A percentile compares a stretch with the other conserved stretches of the same genome.
phyloP scores from a whole-genome alignment of 1,284 basidiomycete species.

The Spongispora temasekensis region DNA sequence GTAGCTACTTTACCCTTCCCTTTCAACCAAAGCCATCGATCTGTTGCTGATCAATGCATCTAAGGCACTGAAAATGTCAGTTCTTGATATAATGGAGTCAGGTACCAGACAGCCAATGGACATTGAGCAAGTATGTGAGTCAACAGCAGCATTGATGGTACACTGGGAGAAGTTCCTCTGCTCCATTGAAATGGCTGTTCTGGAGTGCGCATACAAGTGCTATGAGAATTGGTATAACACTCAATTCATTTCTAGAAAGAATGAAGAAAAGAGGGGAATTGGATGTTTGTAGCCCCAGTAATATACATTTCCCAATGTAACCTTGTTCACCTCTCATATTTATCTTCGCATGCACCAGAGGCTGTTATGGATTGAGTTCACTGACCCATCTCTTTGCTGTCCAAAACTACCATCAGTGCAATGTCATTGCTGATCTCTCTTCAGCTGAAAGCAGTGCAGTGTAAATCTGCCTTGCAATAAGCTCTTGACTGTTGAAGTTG shows the following conservation, averaged over 20 bases:
- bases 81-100: background rate
- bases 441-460: constrained; percentile 20
- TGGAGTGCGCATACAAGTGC: too few relatives aligned
- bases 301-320: too few relatives aligned
- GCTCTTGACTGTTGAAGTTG: background rate
- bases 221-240: too few relatives aligned
- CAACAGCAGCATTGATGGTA: too few relatives aligned
- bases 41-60: background rate
- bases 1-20: background rate
- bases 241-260: too few relatives aligned
- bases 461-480: background rate
- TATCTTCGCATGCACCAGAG: too few relatives aligned
- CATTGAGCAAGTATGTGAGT: background rate
- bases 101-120: background rate
- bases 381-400: constrained; percentile 16
- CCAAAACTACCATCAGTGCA: constrained; percentile 27
- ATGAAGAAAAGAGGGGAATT: too few relatives aligned
- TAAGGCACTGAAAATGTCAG: background rate
- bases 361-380: constrained; percentile 18
- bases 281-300: too few relatives aligned
- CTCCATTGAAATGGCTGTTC: too few relatives aligned
- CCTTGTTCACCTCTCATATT: too few relatives aligned
- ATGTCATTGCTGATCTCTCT: constrained; percentile 24
- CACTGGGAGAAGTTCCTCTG: too few relatives aligned
- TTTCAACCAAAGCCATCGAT: background rate